Base-by-base conservation (phyloP, 495 filamentous ascomycete species). In the Articulospora tetracladia region DNA sequence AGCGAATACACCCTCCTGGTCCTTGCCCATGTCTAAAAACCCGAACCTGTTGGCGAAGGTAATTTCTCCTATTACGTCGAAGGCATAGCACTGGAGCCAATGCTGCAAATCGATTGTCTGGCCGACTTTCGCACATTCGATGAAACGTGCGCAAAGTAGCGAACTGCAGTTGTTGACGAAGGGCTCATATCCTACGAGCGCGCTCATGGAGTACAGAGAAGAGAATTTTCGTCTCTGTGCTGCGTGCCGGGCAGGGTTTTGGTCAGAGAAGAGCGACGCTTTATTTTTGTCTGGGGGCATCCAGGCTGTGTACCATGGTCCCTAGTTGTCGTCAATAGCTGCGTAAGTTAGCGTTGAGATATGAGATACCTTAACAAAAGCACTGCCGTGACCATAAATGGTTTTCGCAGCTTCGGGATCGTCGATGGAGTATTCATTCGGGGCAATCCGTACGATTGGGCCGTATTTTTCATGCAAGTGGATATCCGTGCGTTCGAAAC, bases 1-100 rank as follows among this genome's bases (percentile, higher is more conserved):
- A 0, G 28, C 58, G 23, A 84, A 77, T 0, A 80, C 68, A 0
- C 77, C 79, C 22, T 76, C 73, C 27, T 81, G 74, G 30, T 85
- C 83, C 13, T 76, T 58, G 13, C 80, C 82, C 20, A 60, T 48
- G 49, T 82, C 79, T 1, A 83, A 69, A 61, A 83, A 82, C 0
- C 80, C 79, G 58, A 84, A 79, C 20, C 77, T 71, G 30, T 79
- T 72, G 1, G 77, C 80, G 57, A 79, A 86, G 0, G 79, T 82
- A 48, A 86, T 78, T 30, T 77, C 68, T 12, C 80, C 80, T 55
- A 86, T 82, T 1, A 86, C 82, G 58, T 85, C 83, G 61, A 83
- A 84, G 0, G 82, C 80, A 61, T 81, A 86, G 51, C 74, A 83
- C 60, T 83, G 81, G 30, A 83, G 70, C 79, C 80, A 83, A 56